Percentiles rank a stretch among this genome's conserved stretches.
Conservation (phyloP, 352 stramenopile species). For the Phytophthora pinifolia region DNA sequence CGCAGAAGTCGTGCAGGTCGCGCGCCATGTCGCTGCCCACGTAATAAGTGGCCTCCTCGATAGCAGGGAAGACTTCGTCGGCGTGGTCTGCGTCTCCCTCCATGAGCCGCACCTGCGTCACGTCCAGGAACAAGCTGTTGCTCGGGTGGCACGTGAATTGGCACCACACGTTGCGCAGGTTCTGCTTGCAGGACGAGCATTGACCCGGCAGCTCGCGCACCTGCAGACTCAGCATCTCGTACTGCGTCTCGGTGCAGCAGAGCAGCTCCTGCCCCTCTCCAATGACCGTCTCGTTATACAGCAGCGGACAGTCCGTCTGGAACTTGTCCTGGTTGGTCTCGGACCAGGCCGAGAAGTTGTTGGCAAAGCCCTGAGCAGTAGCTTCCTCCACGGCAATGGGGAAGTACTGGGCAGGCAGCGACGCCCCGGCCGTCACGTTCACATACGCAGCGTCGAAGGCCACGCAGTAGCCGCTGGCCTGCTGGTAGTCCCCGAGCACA, state of each 20-base stretch:
- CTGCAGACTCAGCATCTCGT: constrained; percentile 56
- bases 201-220: constrained; percentile 56
- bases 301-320: constrained; percentile 60
- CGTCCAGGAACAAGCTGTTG: constrained; percentile 78
- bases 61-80: constrained; percentile 58
- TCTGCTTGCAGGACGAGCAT: constrained; percentile 73
- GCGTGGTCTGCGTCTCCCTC: constrained; percentile 45
- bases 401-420: constrained; percentile 62
- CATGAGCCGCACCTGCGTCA: constrained; percentile 66
- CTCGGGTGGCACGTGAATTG: constrained; percentile 79
- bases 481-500: constrained; percentile 54
- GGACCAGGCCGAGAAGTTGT: constrained; percentile 76
- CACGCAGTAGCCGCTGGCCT: constrained; percentile 46
- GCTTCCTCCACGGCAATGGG: constrained; percentile 61
- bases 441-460: constrained; percentile 72
- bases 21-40: constrained; percentile 63
- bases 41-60: constrained; percentile 73
- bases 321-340: constrained; percentile 60
- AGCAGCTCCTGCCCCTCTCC: constrained; percentile 51
- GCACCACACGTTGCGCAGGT: constrained; percentile 79
- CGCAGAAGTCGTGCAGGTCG: constrained; percentile 76
- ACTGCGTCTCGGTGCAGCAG: constrained; percentile 83
- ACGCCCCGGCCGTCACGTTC: constrained; percentile 35
- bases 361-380: constrained; percentile 52
- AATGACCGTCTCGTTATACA: constrained; percentile 65